Evolutionary conservation across 768 basidiomycete genomes (phyloP), one percentile per base, ranked within the genome.

Genomic region (Xerocomus spinulosus): DNA sequence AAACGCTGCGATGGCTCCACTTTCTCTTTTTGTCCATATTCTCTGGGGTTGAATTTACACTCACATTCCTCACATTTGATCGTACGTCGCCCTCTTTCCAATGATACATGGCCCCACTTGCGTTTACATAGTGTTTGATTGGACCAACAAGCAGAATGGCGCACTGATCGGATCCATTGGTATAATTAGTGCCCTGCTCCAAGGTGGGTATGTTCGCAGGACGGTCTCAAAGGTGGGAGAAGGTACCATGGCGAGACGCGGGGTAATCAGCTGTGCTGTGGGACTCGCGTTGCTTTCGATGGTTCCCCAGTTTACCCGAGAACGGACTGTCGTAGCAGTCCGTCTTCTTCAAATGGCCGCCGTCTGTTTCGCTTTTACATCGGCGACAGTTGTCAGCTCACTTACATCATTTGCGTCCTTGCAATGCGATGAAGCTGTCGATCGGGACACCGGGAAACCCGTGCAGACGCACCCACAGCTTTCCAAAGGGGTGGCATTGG

Each of bases 1-100:
- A 71, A 55, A 63, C 72, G 9, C 72, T 94, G 36, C 82, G 85
- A 32, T 68, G 70, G 36, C 64, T 89, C 14, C 94, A 98, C 64
- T 86, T 92, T 63, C 66, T 83, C 38, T 99, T 97, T 73, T 71
- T 98, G 50, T 79, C 85, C 44, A 64, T 95, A 42, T 98, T 99
- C 68, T 94, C 94, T 2, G 95, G 94, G 12, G 81, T 96, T 42
- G 95, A 99, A 64, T 97, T 97, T 68, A 99, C 95, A 0, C 74
- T 99, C 18, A 95, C 92, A 0, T 98, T 98, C 75, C 73, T 97
- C 39, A 96, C 88, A 2, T 93, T 91, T 59, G 89, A 92, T 63
- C 68, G 91, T 87, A 70, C 66, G 84, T 75, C 40, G 21, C 53
- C 15, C 9, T 52, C 48, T 10, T 50, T 44, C 14, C 42, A 21